Evolutionary conservation across 371 early-diverging fungal genomes (phyloP), one percentile per base, ranked within the genome.

Genomic region (Dichotomocladium elegans): DNA sequence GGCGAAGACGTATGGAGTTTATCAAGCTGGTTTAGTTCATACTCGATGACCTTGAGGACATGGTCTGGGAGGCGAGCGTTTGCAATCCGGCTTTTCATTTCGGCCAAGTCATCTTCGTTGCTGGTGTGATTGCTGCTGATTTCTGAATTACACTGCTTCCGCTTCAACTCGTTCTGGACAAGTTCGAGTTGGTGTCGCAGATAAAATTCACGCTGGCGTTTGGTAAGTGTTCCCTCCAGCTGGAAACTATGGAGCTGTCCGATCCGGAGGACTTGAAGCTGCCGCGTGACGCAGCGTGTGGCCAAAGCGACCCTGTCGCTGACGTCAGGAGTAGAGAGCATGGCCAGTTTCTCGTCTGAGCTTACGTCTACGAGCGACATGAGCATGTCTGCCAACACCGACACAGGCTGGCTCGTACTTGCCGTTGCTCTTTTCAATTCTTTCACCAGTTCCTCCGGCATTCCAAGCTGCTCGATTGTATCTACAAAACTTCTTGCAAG

Each of bases 151-250:
- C 85, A 10, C 85, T 84, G 40, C 21, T 37, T 10, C 86, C 85
- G n/a, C n/a, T n/a, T n/a, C 11, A 86, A 75, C 50, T 88, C 86
- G 50, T 86, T 80, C 58, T 86, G 86, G 61, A 88, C 88, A 8
- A 86, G 86, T 30, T 83, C 83, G 19, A 54, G 29, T 75, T 89
- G 92, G 56, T 92, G 87, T 4, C 90, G 71, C 33, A 92, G 69
- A 53, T 88, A 85, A 55, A 82, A 88, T 62, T 90, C 92, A 34
- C 89, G 74, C 56, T 89, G 90, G 68, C 85, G 85, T 61, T 83
- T 79, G 51, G 81, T 86, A n/a, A 90, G 66, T 59, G 83, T 86
- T 34, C 81, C 82, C 55, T 89, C 89, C 12, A 17, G 37, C 21
- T n/a, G 14, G 35, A 17, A n/a, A 88, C 79, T 25, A 77, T 83